phyloP scores from a whole-genome alignment of 352 stramenopile genomes.

The Achlya hypogyna region DNA sequence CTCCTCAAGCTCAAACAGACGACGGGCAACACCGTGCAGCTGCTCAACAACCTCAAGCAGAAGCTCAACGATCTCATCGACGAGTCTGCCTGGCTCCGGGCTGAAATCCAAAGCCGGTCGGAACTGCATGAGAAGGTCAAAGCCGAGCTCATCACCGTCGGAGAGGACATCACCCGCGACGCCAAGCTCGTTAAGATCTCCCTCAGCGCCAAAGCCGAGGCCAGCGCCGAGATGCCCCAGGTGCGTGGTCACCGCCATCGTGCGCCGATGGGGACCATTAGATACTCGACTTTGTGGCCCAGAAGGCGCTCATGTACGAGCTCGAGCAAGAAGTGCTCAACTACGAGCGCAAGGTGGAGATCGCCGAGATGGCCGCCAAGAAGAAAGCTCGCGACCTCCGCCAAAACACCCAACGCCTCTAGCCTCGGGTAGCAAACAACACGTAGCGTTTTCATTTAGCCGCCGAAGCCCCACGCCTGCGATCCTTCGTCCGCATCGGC shows the following conservation, averaged over 20 bases:
- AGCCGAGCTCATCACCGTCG: conserved; percentile 56
- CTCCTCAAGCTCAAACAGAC: conserved; percentile 88
- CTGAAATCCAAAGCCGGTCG: conserved; percentile 68
- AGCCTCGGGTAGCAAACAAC: background rate
- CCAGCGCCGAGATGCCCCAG: conserved; percentile 78
- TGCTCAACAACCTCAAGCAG: conserved; percentile 88
- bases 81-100: conserved; percentile 68
- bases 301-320: conserved; percentile 86
- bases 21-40: conserved; percentile 81
- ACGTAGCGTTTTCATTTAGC: background rate
- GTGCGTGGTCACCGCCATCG: conserved; percentile 16
- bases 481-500: conserved; percentile 65
- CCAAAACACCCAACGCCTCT: background rate
- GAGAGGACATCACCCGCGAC: conserved; percentile 67
- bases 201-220: conserved; percentile 59
- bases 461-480: conserved; percentile 17
- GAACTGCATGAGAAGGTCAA: conserved; percentile 85
- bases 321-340: conserved; percentile 82
- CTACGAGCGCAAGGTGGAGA: conserved; percentile 91
- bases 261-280: background rate
- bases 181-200: conserved; percentile 42
- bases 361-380: conserved; percentile 79
- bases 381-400: conserved; percentile 19
- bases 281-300: conserved; percentile 85
- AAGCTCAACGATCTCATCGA: conserved; percentile 77